phyloP scores from a whole-genome alignment of 2,329 filamentous ascomycete species.

The Colletotrichum liaoningense region DNA sequence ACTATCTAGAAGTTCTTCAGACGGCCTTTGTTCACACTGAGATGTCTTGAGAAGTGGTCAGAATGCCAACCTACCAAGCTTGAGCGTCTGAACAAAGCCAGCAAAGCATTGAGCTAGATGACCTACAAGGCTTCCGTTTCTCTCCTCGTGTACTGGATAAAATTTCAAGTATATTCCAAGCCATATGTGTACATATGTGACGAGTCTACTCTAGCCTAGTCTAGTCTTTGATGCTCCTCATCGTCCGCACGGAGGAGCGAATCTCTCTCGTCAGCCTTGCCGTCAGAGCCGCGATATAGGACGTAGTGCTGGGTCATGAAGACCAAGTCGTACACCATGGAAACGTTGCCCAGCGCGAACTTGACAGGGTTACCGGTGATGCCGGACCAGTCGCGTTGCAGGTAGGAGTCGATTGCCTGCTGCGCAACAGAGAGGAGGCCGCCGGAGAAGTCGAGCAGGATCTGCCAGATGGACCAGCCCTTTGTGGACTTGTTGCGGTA shows the following conservation, averaged over 20 bases:
- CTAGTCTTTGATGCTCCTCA: slow-evolving; percentile 37
- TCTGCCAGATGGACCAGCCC: slow-evolving; percentile 89
- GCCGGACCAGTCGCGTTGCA: slow-evolving; percentile 90
- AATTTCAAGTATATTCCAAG: neutral
- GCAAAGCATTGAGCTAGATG: too few species aligned
- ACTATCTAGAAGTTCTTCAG: neutral
- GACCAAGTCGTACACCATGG: slow-evolving; percentile 85
- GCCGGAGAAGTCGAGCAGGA: slow-evolving; percentile 85
- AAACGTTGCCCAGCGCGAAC: slow-evolving; percentile 85
- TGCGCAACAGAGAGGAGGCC: slow-evolving; percentile 86
- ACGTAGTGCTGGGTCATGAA: slow-evolving; percentile 93
- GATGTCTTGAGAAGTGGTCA: neutral
- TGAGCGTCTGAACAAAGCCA: too few species aligned
- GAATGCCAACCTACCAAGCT: neutral
- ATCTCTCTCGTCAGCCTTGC: slow-evolving; percentile 36
- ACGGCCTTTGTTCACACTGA: neutral
- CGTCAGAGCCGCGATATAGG: slow-evolving; percentile 65
- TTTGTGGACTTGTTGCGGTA: slow-evolving; percentile 85
- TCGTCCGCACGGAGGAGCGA: slow-evolving; percentile 32
- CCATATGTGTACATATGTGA: neutral
- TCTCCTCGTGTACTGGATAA: neutral
- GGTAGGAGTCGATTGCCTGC: slow-evolving; percentile 84
- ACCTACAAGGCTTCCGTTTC: neutral
- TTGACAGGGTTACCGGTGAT: slow-evolving; percentile 94
- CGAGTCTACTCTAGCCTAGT: slow-evolving; percentile 8